Conservation (phyloP, 1,284 basidiomycete genomes). For the Porphyrellus sp. region DNA sequence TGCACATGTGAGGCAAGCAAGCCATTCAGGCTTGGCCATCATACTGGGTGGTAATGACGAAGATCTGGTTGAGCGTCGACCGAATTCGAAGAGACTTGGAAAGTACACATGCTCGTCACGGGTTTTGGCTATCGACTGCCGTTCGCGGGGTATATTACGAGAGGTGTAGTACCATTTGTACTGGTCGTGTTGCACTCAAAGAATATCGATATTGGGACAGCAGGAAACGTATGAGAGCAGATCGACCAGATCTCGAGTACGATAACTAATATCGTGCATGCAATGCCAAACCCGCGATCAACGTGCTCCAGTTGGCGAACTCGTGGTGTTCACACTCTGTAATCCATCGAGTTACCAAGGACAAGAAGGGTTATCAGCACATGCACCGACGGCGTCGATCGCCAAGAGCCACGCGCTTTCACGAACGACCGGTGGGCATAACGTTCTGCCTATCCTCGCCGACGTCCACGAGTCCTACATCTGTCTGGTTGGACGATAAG, state of each 20-base stretch:
- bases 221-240: too few species aligned
- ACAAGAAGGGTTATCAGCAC: too few species aligned
- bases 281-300: slow-evolving; percentile 38
- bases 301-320: slow-evolving; percentile 40
- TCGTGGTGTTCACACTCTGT: slow-evolving; percentile 32
- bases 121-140: slow-evolving; percentile 39
- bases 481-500: slow-evolving; percentile 35
- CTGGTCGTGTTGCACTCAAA: slow-evolving; percentile 40
- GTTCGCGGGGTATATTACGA: slow-evolving; percentile 42
- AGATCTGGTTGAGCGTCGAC: slow-evolving; percentile 42
- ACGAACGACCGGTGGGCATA: slow-evolving; percentile 57
- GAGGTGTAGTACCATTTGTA: slow-evolving; percentile 27
- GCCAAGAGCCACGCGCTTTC: slow-evolving; percentile 48
- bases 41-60: slow-evolving; percentile 38
- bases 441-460: slow-evolving; percentile 44
- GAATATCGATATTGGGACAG: slow-evolving; percentile 43
- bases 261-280: slow-evolving; percentile 17
- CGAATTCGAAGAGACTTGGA: slow-evolving; percentile 34
- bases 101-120: slow-evolving; percentile 42
- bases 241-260: too few species aligned
- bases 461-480: slow-evolving; percentile 42
- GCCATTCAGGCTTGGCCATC: neutral
- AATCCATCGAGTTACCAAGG: neutral
- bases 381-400: slow-evolving; percentile 43
- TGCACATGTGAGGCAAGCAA: slow-evolving; percentile 35